Conservation (phyloP, 176 grass and related monocot genomes). For the Oryza coarctata region DNA sequence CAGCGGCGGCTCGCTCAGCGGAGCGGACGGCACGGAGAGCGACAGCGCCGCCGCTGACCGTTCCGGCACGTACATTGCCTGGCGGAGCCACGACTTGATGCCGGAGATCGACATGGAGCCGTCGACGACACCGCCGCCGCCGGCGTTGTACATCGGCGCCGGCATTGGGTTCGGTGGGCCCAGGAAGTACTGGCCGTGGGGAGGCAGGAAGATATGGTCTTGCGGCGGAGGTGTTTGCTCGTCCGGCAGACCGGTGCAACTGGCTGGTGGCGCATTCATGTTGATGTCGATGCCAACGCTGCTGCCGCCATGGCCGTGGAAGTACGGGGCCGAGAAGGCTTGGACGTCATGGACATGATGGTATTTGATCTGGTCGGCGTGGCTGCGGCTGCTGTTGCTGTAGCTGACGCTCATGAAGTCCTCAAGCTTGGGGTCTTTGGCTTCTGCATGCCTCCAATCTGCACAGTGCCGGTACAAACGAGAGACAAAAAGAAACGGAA, state of each 20-base stretch:
- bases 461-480: constrained; percentile 16
- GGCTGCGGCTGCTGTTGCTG: constrained; percentile 26
- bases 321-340: constrained; percentile 37
- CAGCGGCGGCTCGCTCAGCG: constrained; percentile 11
- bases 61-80: constrained; percentile 50
- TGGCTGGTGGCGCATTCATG: constrained; percentile 62
- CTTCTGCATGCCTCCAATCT: constrained; percentile 67
- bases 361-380: constrained; percentile 31
- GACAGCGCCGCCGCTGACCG: constrained; percentile 40
- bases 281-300: constrained; percentile 58
- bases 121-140: constrained; percentile 1
- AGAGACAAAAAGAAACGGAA: neutral
- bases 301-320: constrained; percentile 21
- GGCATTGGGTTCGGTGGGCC: constrained; percentile 23
- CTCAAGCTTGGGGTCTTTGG: constrained; percentile 72
- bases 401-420: constrained; percentile 66
- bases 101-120: constrained; percentile 81
- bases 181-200: constrained; percentile 31
- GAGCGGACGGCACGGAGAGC: constrained; percentile 38
- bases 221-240: neutral
- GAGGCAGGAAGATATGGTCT: constrained; percentile 20
- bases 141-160: constrained; percentile 41
- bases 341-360: constrained; percentile 33
- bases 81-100: constrained; percentile 92
- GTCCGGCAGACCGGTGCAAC: constrained; percentile 25